phyloP scores from a whole-genome alignment of 345 rosid species.

The Abelmoschus esculentus region DNA sequence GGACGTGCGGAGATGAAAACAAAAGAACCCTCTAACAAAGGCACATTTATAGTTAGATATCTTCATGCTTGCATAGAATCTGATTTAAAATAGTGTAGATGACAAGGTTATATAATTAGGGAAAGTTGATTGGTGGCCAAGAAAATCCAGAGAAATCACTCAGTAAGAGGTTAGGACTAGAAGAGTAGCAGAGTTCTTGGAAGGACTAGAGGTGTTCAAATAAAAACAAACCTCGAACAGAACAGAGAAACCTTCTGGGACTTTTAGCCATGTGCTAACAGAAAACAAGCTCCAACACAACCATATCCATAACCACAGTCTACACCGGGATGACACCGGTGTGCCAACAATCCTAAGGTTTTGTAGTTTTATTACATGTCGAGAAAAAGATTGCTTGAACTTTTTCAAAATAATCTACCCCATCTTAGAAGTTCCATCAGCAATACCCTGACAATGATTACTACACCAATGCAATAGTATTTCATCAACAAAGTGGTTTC shows the following conservation, averaged over 20 bases:
- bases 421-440: background rate
- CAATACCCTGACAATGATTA: background rate
- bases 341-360: background rate
- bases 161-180: background rate
- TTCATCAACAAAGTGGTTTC: background rate
- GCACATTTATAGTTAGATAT: background rate
- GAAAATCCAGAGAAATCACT: background rate
- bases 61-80: background rate
- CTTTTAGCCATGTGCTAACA: too few relatives aligned
- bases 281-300: too few relatives aligned
- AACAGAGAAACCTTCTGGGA: too few relatives aligned
- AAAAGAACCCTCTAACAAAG: background rate
- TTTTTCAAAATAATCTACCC: background rate
- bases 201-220: too few relatives aligned
- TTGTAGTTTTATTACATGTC: background rate
- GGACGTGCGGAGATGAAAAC: too few relatives aligned
- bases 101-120: background rate
- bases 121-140: background rate
- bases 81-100: background rate
- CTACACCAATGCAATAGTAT: background rate
- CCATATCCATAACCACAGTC: too few relatives aligned
- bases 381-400: background rate
- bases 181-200: too few relatives aligned
- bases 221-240: too few relatives aligned
- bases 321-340: too few relatives aligned